Evolutionary conservation across 768 basidiomycete genomes (phyloP).

Genomic region (Pleurotus sapidus): DNA sequence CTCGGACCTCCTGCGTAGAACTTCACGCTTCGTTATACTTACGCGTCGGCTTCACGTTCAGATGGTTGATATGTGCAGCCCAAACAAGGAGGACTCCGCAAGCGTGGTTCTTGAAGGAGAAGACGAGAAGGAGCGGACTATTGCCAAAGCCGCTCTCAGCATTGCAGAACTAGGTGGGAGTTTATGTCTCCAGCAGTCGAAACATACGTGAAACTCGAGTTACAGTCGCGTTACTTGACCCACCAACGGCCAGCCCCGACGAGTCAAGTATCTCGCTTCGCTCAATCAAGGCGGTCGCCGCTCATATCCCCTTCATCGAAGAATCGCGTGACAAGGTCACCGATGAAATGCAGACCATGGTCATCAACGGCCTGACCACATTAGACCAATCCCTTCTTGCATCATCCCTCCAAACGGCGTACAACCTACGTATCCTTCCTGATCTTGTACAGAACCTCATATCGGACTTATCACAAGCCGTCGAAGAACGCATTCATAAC

Average conservation of each 20-base stretch:
- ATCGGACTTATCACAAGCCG: conserved; percentile 75
- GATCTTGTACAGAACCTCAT: conserved; percentile 79
- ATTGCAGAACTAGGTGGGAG: conserved; percentile 81
- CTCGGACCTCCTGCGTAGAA: conserved; percentile 80
- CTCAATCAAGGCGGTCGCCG: conserved; percentile 69
- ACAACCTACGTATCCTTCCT: conserved; percentile 86
- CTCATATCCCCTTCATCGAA: conserved; percentile 70
- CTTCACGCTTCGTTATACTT: conserved; percentile 81
- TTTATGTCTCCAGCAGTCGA: conserved; percentile 21
- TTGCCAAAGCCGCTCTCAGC: conserved; percentile 93
- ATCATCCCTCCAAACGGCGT: conserved; percentile 92
- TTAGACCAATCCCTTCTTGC: conserved; percentile 88
- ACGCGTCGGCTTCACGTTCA: conserved; percentile 81
- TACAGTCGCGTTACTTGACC: conserved; percentile 49
- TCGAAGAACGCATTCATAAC: conserved; percentile 74
- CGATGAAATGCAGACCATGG: conserved; percentile 89
- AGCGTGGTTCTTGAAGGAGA: conserved; percentile 60
- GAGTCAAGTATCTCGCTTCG: conserved; percentile 51
- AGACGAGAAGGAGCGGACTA: conserved; percentile 81
- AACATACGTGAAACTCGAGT: background rate
- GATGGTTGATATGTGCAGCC: conserved; percentile 66
- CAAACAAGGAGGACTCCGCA: conserved; percentile 11
- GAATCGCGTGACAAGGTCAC: conserved; percentile 69
- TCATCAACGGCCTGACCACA: conserved; percentile 72
- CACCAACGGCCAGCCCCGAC: conserved; percentile 13